These are phyloP conservation scores for Schizothecium vesticola DNA, from an alignment of 495 filamentous ascomycete genomes.

Conservation along the genomic window DNA sequence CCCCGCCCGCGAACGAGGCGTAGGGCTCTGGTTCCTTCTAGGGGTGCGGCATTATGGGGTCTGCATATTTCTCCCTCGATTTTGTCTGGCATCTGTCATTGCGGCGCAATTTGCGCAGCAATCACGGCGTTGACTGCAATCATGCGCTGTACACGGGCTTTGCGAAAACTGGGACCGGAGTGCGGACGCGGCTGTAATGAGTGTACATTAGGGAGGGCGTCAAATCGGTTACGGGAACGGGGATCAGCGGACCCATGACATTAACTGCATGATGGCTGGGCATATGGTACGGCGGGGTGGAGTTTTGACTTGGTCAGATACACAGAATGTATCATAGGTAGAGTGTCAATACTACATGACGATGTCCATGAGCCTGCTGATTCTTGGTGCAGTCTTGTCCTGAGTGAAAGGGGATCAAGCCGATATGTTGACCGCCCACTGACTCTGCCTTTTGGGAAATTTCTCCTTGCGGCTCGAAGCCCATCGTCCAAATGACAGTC, in stretches of 20 bases:
- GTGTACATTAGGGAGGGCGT: constrained; percentile 15
- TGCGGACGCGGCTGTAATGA: constrained; percentile 1
- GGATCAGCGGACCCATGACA: background rate
- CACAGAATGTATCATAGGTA: constrained; percentile 6
- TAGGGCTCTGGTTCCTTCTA: constrained; percentile 8
- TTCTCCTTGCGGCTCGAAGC: background rate
- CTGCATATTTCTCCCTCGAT: constrained; percentile 15
- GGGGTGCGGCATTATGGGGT: background rate
- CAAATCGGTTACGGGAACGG: background rate
- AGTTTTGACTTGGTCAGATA: constrained; percentile 1
- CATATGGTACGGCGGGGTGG: constrained; percentile 2
- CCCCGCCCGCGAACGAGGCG: constrained; percentile 12
- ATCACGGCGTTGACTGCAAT: constrained; percentile 23
- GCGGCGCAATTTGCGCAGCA: constrained; percentile 15
- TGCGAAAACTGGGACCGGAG: constrained; percentile 5
- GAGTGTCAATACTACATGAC: background rate
- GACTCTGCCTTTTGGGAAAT: background rate
- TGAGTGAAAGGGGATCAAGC: background rate
- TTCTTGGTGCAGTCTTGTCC: background rate
- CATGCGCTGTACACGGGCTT: constrained; percentile 15
- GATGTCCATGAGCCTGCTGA: background rate
- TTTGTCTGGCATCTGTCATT: constrained; percentile 19
- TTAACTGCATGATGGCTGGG: constrained; percentile 8
- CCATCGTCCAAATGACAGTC: background rate
- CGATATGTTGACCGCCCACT: background rate